A percentile compares a stretch with the other conserved stretches of the same genome.
Conservation (phyloP, 169 alveolate species). For the Eimeria mitis region DNA sequence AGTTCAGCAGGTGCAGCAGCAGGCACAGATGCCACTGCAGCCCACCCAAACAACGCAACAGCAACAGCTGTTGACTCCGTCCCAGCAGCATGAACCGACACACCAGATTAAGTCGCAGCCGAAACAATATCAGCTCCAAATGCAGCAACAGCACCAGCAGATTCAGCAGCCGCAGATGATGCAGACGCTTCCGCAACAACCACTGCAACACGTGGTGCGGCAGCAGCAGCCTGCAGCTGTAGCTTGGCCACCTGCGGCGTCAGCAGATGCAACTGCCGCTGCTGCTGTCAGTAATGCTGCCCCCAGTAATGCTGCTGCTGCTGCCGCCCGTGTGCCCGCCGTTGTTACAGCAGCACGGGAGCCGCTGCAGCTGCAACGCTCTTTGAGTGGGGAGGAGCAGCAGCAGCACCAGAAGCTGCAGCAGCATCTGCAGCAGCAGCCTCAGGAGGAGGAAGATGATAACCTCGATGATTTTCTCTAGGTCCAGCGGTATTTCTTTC, state of each 20-base stretch:
- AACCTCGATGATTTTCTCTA: slow-evolving; percentile 33
- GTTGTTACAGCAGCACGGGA: slow-evolving; percentile 11
- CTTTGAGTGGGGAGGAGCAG: slow-evolving; percentile 2
- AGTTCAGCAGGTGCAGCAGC: slow-evolving; percentile 15
- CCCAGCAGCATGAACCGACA: neutral
- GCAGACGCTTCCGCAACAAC: slow-evolving; percentile 13
- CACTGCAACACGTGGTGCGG: slow-evolving; percentile 15
- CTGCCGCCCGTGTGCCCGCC: slow-evolving; percentile 1
- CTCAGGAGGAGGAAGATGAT: slow-evolving; percentile 25
- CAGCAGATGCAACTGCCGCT: slow-evolving; percentile 1
- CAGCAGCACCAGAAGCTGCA: slow-evolving; percentile 24
- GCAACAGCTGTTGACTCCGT: neutral
- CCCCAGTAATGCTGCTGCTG: slow-evolving; percentile 1
- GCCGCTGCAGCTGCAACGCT: slow-evolving; percentile 19
- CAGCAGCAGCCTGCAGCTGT: slow-evolving; percentile 19
- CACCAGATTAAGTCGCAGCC: slow-evolving; percentile 4
- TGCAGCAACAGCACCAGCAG: slow-evolving; percentile 3
- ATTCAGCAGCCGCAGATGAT: neutral
- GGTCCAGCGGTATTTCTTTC: neutral
- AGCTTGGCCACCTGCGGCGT: neutral
- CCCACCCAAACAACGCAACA: neutral
- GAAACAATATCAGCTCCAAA: neutral
- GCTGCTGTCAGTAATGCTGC: neutral
- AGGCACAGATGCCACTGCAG: neutral
- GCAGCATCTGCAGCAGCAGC: slow-evolving; percentile 16